Percentiles rank a stretch among this genome's conserved stretches.
Evolutionary conservation across 352 stramenopile species (phyloP).

Genomic region (Phytopythium litorale): DNA sequence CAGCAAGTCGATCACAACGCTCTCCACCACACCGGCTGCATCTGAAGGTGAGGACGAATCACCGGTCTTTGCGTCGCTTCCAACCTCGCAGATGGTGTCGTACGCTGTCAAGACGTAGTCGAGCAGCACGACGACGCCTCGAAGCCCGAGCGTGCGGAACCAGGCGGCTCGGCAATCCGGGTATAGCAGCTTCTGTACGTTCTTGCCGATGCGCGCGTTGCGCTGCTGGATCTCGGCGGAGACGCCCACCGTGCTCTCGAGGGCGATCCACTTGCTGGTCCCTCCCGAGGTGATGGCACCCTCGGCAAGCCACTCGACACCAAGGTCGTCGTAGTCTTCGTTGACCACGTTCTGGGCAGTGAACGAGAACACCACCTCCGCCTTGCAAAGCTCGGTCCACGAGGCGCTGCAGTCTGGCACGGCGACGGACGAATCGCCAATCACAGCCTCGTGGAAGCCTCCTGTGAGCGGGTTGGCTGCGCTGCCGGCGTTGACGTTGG

Average conservation of each 20-base stretch:
- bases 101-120: slow-evolving; percentile 62
- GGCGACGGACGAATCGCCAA: slow-evolving; percentile 36
- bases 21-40: slow-evolving; percentile 32
- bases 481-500: slow-evolving; percentile 12
- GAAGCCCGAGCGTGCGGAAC: slow-evolving; percentile 52
- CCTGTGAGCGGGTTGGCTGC: slow-evolving; percentile 29
- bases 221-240: slow-evolving; percentile 78
- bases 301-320: slow-evolving; percentile 72
- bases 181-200: slow-evolving; percentile 40
- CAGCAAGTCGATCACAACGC: slow-evolving; percentile 52
- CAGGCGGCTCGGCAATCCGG: slow-evolving; percentile 43
- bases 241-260: slow-evolving; percentile 47
- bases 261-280: slow-evolving; percentile 57
- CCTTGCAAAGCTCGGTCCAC: slow-evolving; percentile 41
- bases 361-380: slow-evolving; percentile 77
- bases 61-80: neutral
- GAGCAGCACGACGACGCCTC: slow-evolving; percentile 47
- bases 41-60: neutral
- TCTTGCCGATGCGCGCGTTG: slow-evolving; percentile 57
- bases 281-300: slow-evolving; percentile 28
- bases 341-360: slow-evolving; percentile 54
- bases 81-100: slow-evolving; percentile 21
- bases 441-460: slow-evolving; percentile 44
- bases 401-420: slow-evolving; percentile 34
- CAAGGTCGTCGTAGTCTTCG: slow-evolving; percentile 52